Base-by-base conservation (phyloP, 1,284 basidiomycete genomes). In the Leccinum variabile region DNA sequence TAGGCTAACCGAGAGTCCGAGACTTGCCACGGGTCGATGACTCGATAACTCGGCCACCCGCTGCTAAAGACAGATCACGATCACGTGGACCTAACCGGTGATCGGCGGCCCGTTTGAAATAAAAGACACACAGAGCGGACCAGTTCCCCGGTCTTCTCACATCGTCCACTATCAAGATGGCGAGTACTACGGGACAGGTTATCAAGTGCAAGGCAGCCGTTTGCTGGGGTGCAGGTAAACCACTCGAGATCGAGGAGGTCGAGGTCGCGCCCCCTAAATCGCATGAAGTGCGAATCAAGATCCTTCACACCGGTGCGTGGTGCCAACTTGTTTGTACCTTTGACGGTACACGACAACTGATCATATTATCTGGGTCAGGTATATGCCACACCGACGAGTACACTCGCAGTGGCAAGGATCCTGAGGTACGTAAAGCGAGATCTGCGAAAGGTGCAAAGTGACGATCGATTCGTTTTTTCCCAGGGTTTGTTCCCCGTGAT, bases 351-450 rank as follows among this genome's bases (percentile, higher is more conserved):
- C 59, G 56, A 32, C 54, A 63, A 25, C 58, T 59, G 57, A 53
- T 64, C 61, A 56, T 61, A 44, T 56, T 41, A 59, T 50, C 60
- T 33, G 32, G 57, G n/a, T 33, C 75, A 84, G 95, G 96, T 70
- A 91, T 99, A 75, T 99, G 97, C 81, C 97, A 99, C 79, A 99
- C 97, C 75, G 96, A 98, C 74, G 94, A 94, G 75, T 98, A 97
- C 82, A 97, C 95, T 62, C 90, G 97, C 74, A 97, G 94, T 72
- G 97, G 97, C 65, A 91, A 92, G 76, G 97, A 99, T 77, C 89
- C 96, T 46, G 97, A 99, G 84, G 90, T 89, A 72, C 55, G 73
- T 56, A n/a, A 46, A 33, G 14, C 22, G 46, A 62, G 39, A 59
- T 61, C 28, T 30, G 46, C 28, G 28, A 39, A 28, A 30, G 18